phyloP scores from a whole-genome alignment of 495 filamentous ascomycete species.

The Hyaloscypha hepaticicola region DNA sequence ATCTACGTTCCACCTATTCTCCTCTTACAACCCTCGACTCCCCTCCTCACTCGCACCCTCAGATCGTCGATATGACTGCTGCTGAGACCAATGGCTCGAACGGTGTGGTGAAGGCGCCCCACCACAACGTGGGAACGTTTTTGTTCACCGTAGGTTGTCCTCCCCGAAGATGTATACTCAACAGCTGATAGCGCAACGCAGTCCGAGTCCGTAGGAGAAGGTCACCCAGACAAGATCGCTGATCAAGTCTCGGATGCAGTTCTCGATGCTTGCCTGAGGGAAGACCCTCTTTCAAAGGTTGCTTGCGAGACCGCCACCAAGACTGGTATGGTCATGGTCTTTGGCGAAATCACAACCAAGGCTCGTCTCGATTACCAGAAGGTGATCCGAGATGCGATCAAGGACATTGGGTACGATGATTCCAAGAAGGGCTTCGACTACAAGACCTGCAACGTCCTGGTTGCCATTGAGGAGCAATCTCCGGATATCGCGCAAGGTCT shows the following conservation, averaged over 20 bases:
- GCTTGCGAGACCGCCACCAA: constrained; percentile 99
- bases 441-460: constrained; percentile 98
- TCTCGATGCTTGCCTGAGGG: constrained; percentile 92
- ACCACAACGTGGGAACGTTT: constrained; percentile 71
- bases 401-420: constrained; percentile 97
- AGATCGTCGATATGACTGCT: constrained; percentile 30
- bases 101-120: constrained; percentile 18
- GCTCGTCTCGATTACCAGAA: constrained; percentile 95
- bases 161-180: neutral
- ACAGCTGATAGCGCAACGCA: constrained; percentile 27
- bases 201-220: constrained; percentile 98
- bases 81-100: constrained; percentile 26
- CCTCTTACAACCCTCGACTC: neutral
- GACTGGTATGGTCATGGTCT: constrained; percentile 99
- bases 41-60: constrained; percentile 27
- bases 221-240: constrained; percentile 97
- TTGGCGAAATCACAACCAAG: constrained; percentile 99
- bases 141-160: constrained; percentile 75
- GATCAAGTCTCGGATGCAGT: constrained; percentile 98
- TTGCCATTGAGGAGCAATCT: constrained; percentile 99
- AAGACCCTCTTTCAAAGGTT: constrained; percentile 96
- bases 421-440: constrained; percentile 99
- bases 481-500: constrained; percentile 98
- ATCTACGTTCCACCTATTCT: constrained; percentile 25
- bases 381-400: constrained; percentile 90